These are phyloP conservation scores for Luzula sylvatica DNA, from an alignment of 176 grass and related monocot species.

Conservation along the genomic window DNA sequence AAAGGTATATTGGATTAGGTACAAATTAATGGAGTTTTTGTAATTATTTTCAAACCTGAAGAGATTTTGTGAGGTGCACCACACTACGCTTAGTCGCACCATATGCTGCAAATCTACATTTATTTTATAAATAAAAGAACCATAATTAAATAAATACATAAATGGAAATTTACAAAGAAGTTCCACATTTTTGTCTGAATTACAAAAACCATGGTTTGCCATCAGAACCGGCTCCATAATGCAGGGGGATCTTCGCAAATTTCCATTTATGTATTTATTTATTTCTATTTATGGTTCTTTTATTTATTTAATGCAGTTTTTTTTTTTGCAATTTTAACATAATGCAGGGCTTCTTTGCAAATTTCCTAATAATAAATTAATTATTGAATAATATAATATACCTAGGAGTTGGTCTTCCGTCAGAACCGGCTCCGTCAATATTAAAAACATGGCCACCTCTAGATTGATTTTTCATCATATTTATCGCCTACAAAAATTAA, in stretches of 20 bases:
- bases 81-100: slow-evolving; percentile 91
- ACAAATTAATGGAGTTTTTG: neutral
- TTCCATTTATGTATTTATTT: slow-evolving; percentile 22
- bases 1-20: neutral
- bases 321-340: too few species aligned
- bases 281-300: neutral
- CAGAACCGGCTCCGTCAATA: slow-evolving; percentile 97
- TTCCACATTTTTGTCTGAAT: neutral
- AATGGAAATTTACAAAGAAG: slow-evolving; percentile 19
- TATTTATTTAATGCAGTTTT: too few species aligned
- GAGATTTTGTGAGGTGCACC: slow-evolving; percentile 89
- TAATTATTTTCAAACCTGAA: slow-evolving; percentile 49
- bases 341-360: neutral
- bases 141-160: slow-evolving; percentile 11
- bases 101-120: slow-evolving; percentile 80
- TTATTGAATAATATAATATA: slow-evolving; percentile 26
- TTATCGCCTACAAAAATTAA: slow-evolving; percentile 68
- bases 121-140: neutral
- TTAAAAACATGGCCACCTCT: slow-evolving; percentile 96
- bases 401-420: slow-evolving; percentile 97
- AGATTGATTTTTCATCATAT: slow-evolving; percentile 88
- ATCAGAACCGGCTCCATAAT: neutral
- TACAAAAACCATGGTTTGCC: neutral
- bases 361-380: slow-evolving; percentile 6
- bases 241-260: slow-evolving; percentile 6